Conservation (phyloP, 345 rosid species). For the Psidium guajava region DNA sequence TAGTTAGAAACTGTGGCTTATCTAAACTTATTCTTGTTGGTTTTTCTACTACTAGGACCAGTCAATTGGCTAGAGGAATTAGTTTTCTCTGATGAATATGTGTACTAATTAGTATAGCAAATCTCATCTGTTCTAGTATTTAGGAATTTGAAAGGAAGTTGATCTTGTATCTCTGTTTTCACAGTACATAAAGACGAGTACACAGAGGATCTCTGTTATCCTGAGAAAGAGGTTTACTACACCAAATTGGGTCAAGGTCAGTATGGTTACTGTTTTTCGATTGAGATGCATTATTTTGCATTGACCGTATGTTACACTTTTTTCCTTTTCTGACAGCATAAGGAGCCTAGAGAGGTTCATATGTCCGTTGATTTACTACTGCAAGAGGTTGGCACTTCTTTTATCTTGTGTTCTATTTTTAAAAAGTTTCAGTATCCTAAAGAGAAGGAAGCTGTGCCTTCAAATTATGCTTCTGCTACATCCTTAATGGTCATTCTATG, state of each 20-base stretch:
- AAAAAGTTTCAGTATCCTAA: background rate
- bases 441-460: background rate
- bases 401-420: background rate
- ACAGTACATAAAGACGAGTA: slow-evolving; percentile 78
- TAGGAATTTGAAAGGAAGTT: background rate
- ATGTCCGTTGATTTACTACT: slow-evolving; percentile 93
- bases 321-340: slow-evolving; percentile 59
- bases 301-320: background rate
- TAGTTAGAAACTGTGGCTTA: background rate
- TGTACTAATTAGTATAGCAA: background rate
- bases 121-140: background rate
- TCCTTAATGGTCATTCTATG: background rate
- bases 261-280: background rate
- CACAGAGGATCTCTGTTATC: slow-evolving; percentile 71
- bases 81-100: background rate
- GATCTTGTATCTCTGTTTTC: slow-evolving; percentile 1
- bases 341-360: slow-evolving; percentile 98
- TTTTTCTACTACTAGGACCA: background rate
- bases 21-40: background rate
- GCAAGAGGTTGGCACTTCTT: slow-evolving; percentile 58
- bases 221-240: slow-evolving; percentile 87
- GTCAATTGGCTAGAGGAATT: background rate
- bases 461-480: background rate
- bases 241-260: slow-evolving; percentile 98
- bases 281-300: background rate